A percentile compares a stretch with the other conserved stretches of the same genome.
These are phyloP conservation scores for Hymenoscyphus linearis DNA, from an alignment of 2,329 filamentous ascomycete species.

Conservation along the genomic window DNA sequence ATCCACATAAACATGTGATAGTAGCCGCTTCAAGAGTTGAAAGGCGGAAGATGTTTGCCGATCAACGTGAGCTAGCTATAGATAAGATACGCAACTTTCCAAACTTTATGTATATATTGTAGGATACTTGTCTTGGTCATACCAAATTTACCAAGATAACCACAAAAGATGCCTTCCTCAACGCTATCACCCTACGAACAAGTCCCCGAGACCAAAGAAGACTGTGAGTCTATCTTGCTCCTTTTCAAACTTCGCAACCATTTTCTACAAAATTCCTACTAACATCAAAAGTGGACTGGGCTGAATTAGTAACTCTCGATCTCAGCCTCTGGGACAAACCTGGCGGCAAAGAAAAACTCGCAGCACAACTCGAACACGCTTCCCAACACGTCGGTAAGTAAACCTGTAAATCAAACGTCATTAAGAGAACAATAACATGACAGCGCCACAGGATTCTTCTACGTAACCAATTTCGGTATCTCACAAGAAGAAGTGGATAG, in stretches of 20 bases:
- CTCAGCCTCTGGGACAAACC: constrained; percentile 42
- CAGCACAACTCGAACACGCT: constrained; percentile 47
- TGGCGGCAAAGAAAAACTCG: constrained; percentile 46
- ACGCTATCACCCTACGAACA: constrained; percentile 38
- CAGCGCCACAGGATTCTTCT: constrained; percentile 44
- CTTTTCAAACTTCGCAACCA: constrained; percentile 1
- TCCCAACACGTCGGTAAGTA: constrained; percentile 40
- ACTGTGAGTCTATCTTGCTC: constrained; percentile 22
- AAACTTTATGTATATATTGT: background rate
- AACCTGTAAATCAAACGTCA: background rate
- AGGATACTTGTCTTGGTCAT: background rate
- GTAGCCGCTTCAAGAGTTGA: background rate
- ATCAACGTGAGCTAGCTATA: background rate
- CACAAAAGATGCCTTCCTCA: background rate
- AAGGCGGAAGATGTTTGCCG: background rate
- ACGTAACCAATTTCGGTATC: constrained; percentile 58
- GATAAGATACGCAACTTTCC: background rate
- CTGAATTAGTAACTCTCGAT: constrained; percentile 51
- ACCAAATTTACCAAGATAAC: background rate
- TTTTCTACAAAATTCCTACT: background rate
- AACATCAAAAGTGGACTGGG: constrained; percentile 34
- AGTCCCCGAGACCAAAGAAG: constrained; percentile 42
- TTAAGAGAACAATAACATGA: background rate
- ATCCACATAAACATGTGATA: background rate
- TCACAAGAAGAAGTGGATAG: constrained; percentile 53